Percentiles rank a stretch among this genome's conserved stretches.
These are phyloP conservation scores for Fusarium nodosum DNA, from an alignment of 2,329 filamentous ascomycete species.

Conservation along the genomic window DNA sequence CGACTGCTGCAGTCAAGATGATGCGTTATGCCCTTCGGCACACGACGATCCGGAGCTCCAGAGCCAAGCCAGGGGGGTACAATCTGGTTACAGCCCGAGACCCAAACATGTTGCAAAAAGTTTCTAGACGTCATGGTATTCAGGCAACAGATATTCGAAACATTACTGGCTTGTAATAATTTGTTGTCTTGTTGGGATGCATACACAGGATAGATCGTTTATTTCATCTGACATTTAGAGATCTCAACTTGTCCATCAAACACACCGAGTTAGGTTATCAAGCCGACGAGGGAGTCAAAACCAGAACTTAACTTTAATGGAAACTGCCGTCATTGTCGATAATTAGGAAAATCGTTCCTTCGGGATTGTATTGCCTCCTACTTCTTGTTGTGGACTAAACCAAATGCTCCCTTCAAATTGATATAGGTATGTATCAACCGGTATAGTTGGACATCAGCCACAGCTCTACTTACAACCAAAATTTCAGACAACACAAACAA, in stretches of 20 bases:
- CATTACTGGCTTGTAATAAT: conserved; percentile 14
- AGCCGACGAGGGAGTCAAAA: not conserved
- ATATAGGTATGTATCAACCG: not conserved
- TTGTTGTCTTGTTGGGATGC: not conserved
- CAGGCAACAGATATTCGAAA: conserved; percentile 37
- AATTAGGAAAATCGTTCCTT: not conserved
- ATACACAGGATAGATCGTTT: conserved; percentile 1
- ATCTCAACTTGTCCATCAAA: conserved; percentile 3
- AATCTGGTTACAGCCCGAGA: conserved; percentile 39
- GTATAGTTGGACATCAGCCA: not conserved
- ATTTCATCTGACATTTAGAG: conserved; percentile 4
- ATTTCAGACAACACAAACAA: not conserved
- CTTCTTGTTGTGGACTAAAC: not conserved
- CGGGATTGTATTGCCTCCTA: not conserved
- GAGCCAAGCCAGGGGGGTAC: conserved; percentile 33
- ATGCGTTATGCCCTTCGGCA: conserved; percentile 39
- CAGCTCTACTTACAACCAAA: not conserved
- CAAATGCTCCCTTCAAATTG: not conserved
- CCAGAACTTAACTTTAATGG: not conserved
- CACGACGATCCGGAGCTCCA: conserved; percentile 42
- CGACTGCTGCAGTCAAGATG: conserved; percentile 30
- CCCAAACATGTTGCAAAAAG: conserved; percentile 29
- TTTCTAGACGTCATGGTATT: conserved; percentile 38
- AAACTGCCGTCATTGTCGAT: not conserved
- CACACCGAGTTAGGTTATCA: not conserved